Conservation (phyloP, 2,329 filamentous ascomycete genomes). For the Sporothrix schenckii region DNA sequence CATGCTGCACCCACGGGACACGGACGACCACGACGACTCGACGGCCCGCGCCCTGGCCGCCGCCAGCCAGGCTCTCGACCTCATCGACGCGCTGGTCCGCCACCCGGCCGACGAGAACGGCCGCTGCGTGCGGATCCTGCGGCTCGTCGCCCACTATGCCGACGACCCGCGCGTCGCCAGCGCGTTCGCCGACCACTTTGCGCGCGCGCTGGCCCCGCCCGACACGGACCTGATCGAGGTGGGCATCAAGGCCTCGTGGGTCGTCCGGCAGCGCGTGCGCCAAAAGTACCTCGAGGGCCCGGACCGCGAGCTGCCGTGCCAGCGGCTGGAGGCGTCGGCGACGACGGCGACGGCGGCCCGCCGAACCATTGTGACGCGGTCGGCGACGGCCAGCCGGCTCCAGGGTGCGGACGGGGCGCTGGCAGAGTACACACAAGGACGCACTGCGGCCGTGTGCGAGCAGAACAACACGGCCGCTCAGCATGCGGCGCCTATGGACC, state of each 20-base stretch:
- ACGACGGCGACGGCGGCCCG: not conserved
- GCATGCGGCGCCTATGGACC: too few relatives aligned
- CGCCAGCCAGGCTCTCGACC: not conserved
- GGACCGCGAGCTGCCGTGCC: not conserved
- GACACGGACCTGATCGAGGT: slow-evolving; percentile 21
- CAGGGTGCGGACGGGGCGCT: too few relatives aligned
- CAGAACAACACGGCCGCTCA: too few relatives aligned
- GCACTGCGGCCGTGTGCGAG: too few relatives aligned
- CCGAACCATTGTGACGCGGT: not conserved
- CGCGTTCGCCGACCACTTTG: slow-evolving; percentile 11
- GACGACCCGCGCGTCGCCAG: not conserved
- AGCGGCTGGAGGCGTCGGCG: not conserved
- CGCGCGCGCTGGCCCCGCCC: slow-evolving; percentile 3
- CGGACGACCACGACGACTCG: not conserved
- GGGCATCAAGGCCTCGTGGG: slow-evolving; percentile 25
- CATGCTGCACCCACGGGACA: not conserved
- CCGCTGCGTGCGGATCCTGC: not conserved
- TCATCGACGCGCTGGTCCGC: not conserved
- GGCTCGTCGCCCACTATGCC: not conserved
- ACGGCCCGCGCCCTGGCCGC: not conserved
- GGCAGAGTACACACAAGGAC: too few relatives aligned
- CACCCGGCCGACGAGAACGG: slow-evolving; percentile 11
- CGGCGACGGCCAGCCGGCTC: not conserved
- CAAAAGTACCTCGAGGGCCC: slow-evolving; percentile 22
- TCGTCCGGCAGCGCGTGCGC: slow-evolving; percentile 15